Percentiles rank a stretch among this genome's conserved stretches.
These are phyloP conservation scores for Amaranthus hypochondriacus DNA, from an alignment of 148 eudicot genomes.

Conservation along the genomic window DNA sequence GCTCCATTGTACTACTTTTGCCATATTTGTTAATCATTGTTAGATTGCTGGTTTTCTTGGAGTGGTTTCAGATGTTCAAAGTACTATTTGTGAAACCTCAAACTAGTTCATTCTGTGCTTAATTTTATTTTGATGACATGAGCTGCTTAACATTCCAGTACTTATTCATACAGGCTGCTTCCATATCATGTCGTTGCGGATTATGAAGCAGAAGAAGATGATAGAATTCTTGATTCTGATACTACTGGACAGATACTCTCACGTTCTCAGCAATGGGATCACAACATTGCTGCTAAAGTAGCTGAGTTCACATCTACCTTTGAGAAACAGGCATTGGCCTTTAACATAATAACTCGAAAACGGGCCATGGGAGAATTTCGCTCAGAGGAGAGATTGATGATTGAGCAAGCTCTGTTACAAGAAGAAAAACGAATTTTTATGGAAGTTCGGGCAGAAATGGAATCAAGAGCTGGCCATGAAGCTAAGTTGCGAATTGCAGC, in stretches of 20 bases:
- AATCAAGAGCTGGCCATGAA: conserved; percentile 70
- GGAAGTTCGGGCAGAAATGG: conserved; percentile 66
- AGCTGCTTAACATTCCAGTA: neutral
- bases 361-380: conserved; percentile 84
- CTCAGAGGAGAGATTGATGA: conserved; percentile 79
- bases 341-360: conserved; percentile 78
- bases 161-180: conserved; percentile 58
- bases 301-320: conserved; percentile 84
- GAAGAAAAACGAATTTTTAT: conserved; percentile 64
- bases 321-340: conserved; percentile 85
- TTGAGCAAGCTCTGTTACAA: conserved; percentile 73
- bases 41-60: neutral
- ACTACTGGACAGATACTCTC: conserved; percentile 73
- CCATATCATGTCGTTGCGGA: conserved; percentile 99
- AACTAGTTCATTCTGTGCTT: neutral
- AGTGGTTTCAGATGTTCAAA: neutral
- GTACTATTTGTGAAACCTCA: neutral
- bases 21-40: neutral
- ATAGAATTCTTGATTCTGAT: conserved; percentile 87
- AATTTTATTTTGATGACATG: neutral
- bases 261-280: conserved; percentile 93
- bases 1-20: neutral
- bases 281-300: conserved; percentile 83
- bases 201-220: conserved; percentile 98
- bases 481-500: conserved; percentile 81